A percentile compares a stretch with the other conserved stretches of the same genome.
phyloP scores from a whole-genome alignment of 2,329 filamentous ascomycete genomes.

The Calonectria pseudoreteaudii region DNA sequence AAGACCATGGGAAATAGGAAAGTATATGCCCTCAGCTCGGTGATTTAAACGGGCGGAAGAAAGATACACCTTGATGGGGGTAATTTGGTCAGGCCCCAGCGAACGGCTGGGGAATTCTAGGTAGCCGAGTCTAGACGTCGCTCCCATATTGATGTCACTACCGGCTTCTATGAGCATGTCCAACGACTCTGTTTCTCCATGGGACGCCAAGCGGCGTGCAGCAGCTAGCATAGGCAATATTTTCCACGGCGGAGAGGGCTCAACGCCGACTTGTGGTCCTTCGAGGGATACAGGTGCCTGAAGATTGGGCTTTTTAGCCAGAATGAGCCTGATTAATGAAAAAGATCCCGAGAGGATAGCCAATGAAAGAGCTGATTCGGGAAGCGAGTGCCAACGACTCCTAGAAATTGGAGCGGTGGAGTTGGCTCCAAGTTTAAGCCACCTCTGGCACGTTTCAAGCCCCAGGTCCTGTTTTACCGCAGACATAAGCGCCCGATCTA shows the following conservation, averaged over 20 bases:
- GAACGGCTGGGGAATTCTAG: too few species aligned
- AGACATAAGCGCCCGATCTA: neutral
- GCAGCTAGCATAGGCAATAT: neutral
- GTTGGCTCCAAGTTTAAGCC: neutral
- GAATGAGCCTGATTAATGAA: neutral
- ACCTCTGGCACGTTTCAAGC: neutral
- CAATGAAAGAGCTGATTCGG: neutral
- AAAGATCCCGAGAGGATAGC: neutral
- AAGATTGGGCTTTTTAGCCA: neutral
- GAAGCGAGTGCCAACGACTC: neutral
- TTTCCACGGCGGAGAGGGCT: neutral
- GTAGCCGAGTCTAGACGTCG: too few species aligned
- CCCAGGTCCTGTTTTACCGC: neutral
- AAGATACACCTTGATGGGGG: neutral
- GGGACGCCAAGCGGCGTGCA: neutral
- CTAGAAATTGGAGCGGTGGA: neutral
- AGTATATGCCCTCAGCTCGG: neutral
- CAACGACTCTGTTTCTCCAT: neutral
- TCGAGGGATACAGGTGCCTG: too few species aligned
- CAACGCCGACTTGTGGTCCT: too few species aligned
- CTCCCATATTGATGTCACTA: neutral
- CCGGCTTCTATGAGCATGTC: neutral
- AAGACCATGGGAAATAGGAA: neutral
- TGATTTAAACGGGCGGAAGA: neutral
- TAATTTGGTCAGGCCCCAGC: neutral